Evolutionary conservation across 2,329 filamentous ascomycete species (phyloP), one percentile per base, ranked within the genome.

Genomic region (Thyridium curvatum): DNA sequence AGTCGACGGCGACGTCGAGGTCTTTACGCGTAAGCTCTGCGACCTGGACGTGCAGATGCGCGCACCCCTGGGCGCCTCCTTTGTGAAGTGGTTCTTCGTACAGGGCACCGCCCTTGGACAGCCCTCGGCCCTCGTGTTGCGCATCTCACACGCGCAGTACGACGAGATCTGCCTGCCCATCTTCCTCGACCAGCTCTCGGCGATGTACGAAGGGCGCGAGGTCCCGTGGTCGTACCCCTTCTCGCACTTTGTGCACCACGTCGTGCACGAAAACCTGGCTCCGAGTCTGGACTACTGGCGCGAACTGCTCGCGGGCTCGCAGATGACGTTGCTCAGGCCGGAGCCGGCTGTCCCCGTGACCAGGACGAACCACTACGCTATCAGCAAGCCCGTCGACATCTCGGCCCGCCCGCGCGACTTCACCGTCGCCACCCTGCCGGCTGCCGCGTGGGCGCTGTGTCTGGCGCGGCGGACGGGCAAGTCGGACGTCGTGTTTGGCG

Each of bases 71-170:
- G 80, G 79, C 3, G 75, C 77, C 3, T 63, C 74, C 13, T 82
- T 82, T 43, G 68, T 77, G 40, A 76, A 77, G 44, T 80, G 77
- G 64, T 69, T 77, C 47, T 66, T 74, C 33, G 61, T 78, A 32
- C 62, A 64, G 40, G 62, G 62, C 40, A 56, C 21, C 21, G 41
- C 52, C 30, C 51, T 48, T 14, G 49, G 45, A 26, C 46, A 53
- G 21, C 64, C 59, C 28, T 67, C 61, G 35, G 45, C 40, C 5
- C 71, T 84, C 12, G 61, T 74, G 42, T 69, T 82, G 53, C 73
- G 80, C 40, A 71, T 85, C 40, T 84, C 79, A 0, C 81, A 85
- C 54, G 76, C 80, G 1, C 80, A 84, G 47, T 84, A 84, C 51
- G 81, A 85, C 46, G 81, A 81, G 45, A 78, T 84, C 16, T 84